These are phyloP conservation scores for Schizophyllum amplum DNA, from an alignment of 1,284 basidiomycete species.

Conservation along the genomic window DNA sequence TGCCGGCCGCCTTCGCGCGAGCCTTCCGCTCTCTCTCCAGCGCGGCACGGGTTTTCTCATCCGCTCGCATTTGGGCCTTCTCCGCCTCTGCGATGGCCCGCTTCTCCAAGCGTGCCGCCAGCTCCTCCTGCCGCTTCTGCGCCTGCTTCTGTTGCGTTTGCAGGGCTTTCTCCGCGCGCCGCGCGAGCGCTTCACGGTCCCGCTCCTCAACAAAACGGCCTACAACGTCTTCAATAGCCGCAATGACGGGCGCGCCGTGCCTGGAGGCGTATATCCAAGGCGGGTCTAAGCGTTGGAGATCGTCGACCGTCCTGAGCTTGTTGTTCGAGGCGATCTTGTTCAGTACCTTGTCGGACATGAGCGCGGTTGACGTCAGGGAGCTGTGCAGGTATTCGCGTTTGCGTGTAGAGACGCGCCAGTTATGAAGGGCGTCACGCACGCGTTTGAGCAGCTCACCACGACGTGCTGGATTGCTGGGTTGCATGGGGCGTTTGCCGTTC, in stretches of 20 bases:
- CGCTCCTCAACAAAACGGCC: too few relatives aligned
- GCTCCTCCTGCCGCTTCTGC: too few relatives aligned
- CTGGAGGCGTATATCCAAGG: constrained; percentile 7
- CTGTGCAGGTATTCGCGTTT: neutral
- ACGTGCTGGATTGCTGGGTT: constrained; percentile 1
- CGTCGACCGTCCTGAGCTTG: constrained; percentile 2
- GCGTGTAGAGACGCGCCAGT: constrained; percentile 4
- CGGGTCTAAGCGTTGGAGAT: constrained; percentile 5
- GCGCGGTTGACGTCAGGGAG: neutral
- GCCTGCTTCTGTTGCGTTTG: too few relatives aligned
- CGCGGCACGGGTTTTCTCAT: too few relatives aligned
- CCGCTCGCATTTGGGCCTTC: too few relatives aligned
- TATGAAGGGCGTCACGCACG: neutral
- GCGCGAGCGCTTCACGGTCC: too few relatives aligned
- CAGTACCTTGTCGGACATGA: constrained; percentile 10
- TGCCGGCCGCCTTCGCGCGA: too few relatives aligned
- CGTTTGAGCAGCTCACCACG: constrained; percentile 4
- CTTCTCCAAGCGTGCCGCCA: too few relatives aligned
- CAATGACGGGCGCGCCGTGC: constrained; percentile 10
- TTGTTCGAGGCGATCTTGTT: constrained; percentile 10
- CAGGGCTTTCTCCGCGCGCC: too few relatives aligned
- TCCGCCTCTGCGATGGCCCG: too few relatives aligned
- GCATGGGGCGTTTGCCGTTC: constrained; percentile 15
- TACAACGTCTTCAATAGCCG: too few relatives aligned
- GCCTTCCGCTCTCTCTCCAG: too few relatives aligned